These are phyloP conservation scores for Phialophora expanda DNA, from an alignment of 2,329 filamentous ascomycete species.

Conservation along the genomic window DNA sequence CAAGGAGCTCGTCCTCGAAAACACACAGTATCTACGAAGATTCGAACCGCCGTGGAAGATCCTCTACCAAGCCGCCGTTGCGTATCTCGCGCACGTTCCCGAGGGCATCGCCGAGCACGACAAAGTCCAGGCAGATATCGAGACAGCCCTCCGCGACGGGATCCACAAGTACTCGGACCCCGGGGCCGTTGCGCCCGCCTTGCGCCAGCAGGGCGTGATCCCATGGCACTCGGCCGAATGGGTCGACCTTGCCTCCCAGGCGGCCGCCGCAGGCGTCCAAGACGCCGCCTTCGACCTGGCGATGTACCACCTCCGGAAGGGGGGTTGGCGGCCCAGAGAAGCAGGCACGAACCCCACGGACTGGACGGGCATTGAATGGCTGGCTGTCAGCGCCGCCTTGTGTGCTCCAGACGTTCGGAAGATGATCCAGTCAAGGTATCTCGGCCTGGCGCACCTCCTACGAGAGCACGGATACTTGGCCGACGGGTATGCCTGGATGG, in stretches of 20 bases:
- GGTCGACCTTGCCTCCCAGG: slow-evolving; percentile 26
- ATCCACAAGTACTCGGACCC: slow-evolving; percentile 29
- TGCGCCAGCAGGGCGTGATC: slow-evolving; percentile 18
- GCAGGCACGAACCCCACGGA: slow-evolving; percentile 12
- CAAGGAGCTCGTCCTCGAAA: slow-evolving; percentile 1
- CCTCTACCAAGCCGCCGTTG: slow-evolving; percentile 21
- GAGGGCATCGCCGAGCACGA: slow-evolving; percentile 12
- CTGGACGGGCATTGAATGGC: slow-evolving; percentile 31
- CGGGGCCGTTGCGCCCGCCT: slow-evolving; percentile 19
- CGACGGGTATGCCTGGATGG: slow-evolving; percentile 19
- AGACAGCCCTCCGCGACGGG: slow-evolving; percentile 27
- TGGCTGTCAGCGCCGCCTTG: slow-evolving; percentile 29
- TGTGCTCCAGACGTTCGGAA: slow-evolving; percentile 8
- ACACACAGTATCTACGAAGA: slow-evolving; percentile 7
- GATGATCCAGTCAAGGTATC: slow-evolving; percentile 23
- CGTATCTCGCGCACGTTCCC: slow-evolving; percentile 24
- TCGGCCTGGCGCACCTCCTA: slow-evolving; percentile 22
- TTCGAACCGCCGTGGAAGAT: slow-evolving; percentile 27
- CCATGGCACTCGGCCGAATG: slow-evolving; percentile 25
- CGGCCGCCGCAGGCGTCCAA: slow-evolving; percentile 25
- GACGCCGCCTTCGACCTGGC: slow-evolving; percentile 29
- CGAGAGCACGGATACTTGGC: slow-evolving; percentile 22
- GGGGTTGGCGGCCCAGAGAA: slow-evolving; percentile 29
- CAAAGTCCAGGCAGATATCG: slow-evolving; percentile 24
- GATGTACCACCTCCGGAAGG: slow-evolving; percentile 29